Conservation (phyloP, 177 flowering plant genomes). For the Vitis hybrid region DNA sequence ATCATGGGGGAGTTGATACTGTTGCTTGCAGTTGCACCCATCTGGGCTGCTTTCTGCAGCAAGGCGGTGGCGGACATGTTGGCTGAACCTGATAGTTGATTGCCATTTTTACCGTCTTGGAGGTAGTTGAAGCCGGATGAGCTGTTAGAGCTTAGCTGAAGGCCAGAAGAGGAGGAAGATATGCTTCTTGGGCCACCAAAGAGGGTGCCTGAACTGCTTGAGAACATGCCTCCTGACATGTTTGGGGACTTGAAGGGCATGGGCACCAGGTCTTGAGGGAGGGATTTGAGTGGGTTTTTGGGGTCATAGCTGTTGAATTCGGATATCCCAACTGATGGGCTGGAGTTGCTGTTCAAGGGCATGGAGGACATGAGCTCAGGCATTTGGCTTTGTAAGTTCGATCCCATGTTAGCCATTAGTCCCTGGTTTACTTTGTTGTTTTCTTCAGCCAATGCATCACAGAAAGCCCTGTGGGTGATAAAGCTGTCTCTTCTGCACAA, state of each 20-base stretch:
- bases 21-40: slow-evolving; percentile 78
- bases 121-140: slow-evolving; percentile 39
- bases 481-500: slow-evolving; percentile 68
- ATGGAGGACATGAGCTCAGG: slow-evolving; percentile 39
- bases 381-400: slow-evolving; percentile 36
- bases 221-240: slow-evolving; percentile 54
- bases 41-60: slow-evolving; percentile 66
- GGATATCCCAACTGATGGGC: slow-evolving; percentile 21
- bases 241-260: slow-evolving; percentile 49
- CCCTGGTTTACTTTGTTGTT: slow-evolving; percentile 72
- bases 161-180: slow-evolving; percentile 51
- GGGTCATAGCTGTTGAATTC: slow-evolving; percentile 37
- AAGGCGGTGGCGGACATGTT: slow-evolving; percentile 82
- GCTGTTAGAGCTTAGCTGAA: slow-evolving; percentile 55
- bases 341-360: slow-evolving; percentile 25
- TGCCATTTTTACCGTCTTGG: slow-evolving; percentile 39
- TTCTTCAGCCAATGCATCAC: slow-evolving; percentile 70
- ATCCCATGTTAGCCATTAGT: slow-evolving; percentile 28
- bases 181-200: slow-evolving; percentile 46
- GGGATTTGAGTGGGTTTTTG: slow-evolving; percentile 51
- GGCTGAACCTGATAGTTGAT: slow-evolving; percentile 36
- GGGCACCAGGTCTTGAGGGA: slow-evolving; percentile 55
- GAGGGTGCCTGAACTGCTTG: slow-evolving; percentile 46
- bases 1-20: slow-evolving; percentile 62
- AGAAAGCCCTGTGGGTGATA: slow-evolving; percentile 84